Evolutionary conservation across 2,329 filamentous ascomycete genomes (phyloP).

Genomic region (Trichoderma sp.): DNA sequence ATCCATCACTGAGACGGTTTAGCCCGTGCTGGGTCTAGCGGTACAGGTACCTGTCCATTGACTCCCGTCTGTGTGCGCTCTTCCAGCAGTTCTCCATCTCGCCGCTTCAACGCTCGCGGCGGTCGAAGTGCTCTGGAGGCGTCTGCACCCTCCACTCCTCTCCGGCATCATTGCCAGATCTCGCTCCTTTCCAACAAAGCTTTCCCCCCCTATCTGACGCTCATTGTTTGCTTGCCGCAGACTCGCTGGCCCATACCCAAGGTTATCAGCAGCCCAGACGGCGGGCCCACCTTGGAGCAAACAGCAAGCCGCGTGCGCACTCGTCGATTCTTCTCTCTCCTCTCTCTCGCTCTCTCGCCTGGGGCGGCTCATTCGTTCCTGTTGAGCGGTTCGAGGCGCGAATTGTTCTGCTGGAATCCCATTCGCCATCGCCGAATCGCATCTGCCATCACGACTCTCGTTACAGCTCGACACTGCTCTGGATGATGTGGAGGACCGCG

Average conservation of each 20-base stretch:
- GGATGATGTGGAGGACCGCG: constrained; percentile 17
- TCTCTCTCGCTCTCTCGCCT: neutral
- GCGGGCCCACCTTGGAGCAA: constrained; percentile 26
- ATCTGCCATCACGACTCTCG: neutral
- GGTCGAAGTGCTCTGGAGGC: neutral
- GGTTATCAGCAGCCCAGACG: constrained; percentile 20
- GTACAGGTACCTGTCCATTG: neutral
- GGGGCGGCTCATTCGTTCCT: neutral
- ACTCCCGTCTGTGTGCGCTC: neutral
- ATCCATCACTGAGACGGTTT: constrained; percentile 16
- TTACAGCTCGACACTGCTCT: constrained; percentile 5
- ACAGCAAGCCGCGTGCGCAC: constrained; percentile 3
- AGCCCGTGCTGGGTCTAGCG: neutral
- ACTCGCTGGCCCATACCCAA: neutral
- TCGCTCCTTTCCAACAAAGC: neutral
- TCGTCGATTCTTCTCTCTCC: neutral
- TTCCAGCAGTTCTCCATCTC: neutral
- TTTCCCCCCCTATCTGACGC: constrained; percentile 11
- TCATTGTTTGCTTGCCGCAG: constrained; percentile 15
- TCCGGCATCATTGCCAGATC: constrained; percentile 16
- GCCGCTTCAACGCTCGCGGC: neutral
- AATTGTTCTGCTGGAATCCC: neutral
- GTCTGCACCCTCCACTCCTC: neutral
- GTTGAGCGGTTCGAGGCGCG: neutral
- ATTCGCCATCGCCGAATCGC: neutral